Conservation (phyloP, 2,329 filamentous ascomycete species). For the Blastomyces parvus region DNA sequence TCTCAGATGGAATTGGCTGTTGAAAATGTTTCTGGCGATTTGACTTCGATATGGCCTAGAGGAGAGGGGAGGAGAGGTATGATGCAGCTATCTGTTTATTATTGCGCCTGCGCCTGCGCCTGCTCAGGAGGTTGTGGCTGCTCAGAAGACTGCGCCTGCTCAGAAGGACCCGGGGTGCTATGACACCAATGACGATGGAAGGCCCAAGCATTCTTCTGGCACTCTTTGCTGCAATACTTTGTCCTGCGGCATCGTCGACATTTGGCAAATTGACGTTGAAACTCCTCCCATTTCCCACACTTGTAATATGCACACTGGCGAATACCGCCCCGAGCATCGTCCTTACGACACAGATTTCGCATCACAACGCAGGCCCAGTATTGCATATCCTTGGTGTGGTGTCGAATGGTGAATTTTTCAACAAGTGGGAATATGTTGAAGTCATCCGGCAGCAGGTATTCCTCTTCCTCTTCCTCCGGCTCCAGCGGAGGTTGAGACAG, state of each 20-base stretch:
- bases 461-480: slow-evolving; percentile 57
- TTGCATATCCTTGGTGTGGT: slow-evolving; percentile 95
- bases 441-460: slow-evolving; percentile 85
- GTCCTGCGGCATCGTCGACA: slow-evolving; percentile 91
- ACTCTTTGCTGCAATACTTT: slow-evolving; percentile 99
- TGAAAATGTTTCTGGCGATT: neutral
- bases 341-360: slow-evolving; percentile 96
- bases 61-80: too few species aligned
- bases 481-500: slow-evolving; percentile 23
- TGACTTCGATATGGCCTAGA: too few species aligned
- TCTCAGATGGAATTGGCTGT: neutral
- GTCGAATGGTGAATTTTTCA: slow-evolving; percentile 94
- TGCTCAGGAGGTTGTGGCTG: neutral
- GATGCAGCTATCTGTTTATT: neutral
- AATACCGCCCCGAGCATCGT: slow-evolving; percentile 88
- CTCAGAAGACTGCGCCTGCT: neutral
- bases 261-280: slow-evolving; percentile 92
- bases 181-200: slow-evolving; percentile 96
- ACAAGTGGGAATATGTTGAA: slow-evolving; percentile 98
- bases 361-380: slow-evolving; percentile 99
- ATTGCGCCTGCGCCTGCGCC: neutral
- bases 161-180: slow-evolving; percentile 19
- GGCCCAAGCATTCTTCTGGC: slow-evolving; percentile 97
- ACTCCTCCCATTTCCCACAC: slow-evolving; percentile 98
- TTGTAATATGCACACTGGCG: slow-evolving; percentile 96